A percentile compares a stretch with the other conserved stretches of the same genome.
Conservation (phyloP, 176 grass and related monocot genomes). For the Dendrocalamus sinicus region DNA sequence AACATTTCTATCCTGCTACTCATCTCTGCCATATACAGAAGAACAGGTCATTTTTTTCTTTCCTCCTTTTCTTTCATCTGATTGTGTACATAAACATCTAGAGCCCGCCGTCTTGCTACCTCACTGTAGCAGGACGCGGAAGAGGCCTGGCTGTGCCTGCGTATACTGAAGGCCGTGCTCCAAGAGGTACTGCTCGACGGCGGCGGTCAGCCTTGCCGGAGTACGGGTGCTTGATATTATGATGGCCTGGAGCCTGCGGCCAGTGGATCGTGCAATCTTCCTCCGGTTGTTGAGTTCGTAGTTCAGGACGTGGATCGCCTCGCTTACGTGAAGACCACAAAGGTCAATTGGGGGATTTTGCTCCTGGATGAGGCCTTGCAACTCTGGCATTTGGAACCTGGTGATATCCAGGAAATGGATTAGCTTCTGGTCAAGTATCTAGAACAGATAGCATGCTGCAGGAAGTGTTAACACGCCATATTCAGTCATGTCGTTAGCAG, state of each 20-base stretch:
- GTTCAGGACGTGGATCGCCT: slow-evolving; percentile 83
- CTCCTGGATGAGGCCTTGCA: slow-evolving; percentile 65
- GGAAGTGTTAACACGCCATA: background rate
- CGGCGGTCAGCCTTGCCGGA: slow-evolving; percentile 59
- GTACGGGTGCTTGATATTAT: slow-evolving; percentile 58
- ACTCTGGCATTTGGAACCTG: slow-evolving; percentile 60
- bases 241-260: slow-evolving; percentile 62
- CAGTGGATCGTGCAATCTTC: slow-evolving; percentile 64
- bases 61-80: slow-evolving; percentile 44
- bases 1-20: slow-evolving; percentile 67
- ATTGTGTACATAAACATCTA: slow-evolving; percentile 37
- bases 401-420: slow-evolving; percentile 39
- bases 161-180: slow-evolving; percentile 74
- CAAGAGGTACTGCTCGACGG: slow-evolving; percentile 84
- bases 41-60: slow-evolving; percentile 49
- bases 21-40: slow-evolving; percentile 81
- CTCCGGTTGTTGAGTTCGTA: slow-evolving; percentile 69
- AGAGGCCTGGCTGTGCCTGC: slow-evolving; percentile 66
- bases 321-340: slow-evolving; percentile 62
- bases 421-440: slow-evolving; percentile 8
- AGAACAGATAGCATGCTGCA: background rate
- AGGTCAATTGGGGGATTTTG: slow-evolving; percentile 80
- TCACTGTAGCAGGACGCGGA: slow-evolving; percentile 77
- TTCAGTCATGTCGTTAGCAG: background rate
- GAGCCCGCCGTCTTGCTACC: background rate